Evolutionary conservation across 1,284 basidiomycete genomes (phyloP).

Genomic region (Earliella scabrosa): DNA sequence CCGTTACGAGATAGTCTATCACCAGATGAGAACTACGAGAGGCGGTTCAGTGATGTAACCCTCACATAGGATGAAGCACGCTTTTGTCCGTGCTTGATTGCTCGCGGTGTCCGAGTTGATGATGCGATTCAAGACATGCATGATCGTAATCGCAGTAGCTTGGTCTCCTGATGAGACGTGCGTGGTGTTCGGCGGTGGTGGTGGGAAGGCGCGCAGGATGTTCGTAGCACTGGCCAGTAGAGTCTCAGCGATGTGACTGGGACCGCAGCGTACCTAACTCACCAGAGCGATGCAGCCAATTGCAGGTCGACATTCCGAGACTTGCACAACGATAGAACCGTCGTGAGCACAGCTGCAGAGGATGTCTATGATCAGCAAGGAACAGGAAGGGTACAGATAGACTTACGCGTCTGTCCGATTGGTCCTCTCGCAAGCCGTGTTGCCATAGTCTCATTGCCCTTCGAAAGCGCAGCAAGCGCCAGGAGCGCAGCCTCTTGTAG

Average conservation of each 20-base stretch:
- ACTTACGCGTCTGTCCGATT: slow-evolving; percentile 42
- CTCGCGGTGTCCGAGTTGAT: slow-evolving; percentile 48
- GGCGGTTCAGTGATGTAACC: background rate
- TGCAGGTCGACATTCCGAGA: slow-evolving; percentile 62
- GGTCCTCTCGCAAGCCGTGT: slow-evolving; percentile 46
- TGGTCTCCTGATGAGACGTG: slow-evolving; percentile 40
- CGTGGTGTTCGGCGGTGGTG: background rate
- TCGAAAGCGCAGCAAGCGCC: slow-evolving; percentile 71
- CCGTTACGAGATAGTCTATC: slow-evolving; percentile 71
- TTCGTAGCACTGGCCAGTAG: slow-evolving; percentile 51
- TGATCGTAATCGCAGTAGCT: slow-evolving; percentile 53
- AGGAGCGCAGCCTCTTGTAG: slow-evolving; percentile 72
- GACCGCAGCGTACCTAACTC: slow-evolving; percentile 14
- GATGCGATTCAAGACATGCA: slow-evolving; percentile 66
- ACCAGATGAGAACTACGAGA: background rate
- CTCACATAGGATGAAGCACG: slow-evolving; percentile 76
- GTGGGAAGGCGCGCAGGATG: slow-evolving; percentile 52
- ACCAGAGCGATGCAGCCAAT: slow-evolving; percentile 73
- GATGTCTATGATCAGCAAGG: too few relatives aligned
- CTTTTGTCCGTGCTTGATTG: slow-evolving; percentile 51
- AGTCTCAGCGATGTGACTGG: background rate
- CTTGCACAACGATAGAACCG: slow-evolving; percentile 53
- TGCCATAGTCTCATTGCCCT: slow-evolving; percentile 64
- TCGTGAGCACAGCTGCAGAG: slow-evolving; percentile 35
- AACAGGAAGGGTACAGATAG: background rate